phyloP scores from a whole-genome alignment of 1,284 basidiomycete species.

The Inonotus obliquus region DNA sequence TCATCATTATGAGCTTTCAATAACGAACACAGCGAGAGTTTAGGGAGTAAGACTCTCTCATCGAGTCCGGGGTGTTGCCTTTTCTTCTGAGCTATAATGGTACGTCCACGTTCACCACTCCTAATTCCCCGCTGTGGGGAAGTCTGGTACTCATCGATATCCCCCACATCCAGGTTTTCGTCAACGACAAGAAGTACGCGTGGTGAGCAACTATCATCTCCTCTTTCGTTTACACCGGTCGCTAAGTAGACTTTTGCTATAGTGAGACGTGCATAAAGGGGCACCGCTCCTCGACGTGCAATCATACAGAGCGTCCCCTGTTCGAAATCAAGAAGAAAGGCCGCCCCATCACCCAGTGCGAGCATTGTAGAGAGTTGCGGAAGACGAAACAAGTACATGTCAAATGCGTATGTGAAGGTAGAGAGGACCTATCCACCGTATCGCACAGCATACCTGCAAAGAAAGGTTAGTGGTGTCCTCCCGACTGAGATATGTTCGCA shows the following conservation, averaged over 20 bases:
- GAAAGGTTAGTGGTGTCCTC: conserved; percentile 47
- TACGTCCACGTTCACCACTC: conserved; percentile 4
- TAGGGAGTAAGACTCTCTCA: conserved; percentile 17
- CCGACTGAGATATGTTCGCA: conserved; percentile 43
- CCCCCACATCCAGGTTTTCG: conserved; percentile 51
- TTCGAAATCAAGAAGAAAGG: conserved; percentile 83
- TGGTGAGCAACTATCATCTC: conserved; percentile 44
- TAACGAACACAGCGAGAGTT: conserved; percentile 15
- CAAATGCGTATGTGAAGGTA: conserved; percentile 54
- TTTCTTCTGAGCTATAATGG: conserved; percentile 12
- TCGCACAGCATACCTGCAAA: conserved; percentile 35
- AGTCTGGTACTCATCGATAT: neutral
- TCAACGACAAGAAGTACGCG: conserved; percentile 78
- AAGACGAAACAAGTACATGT: conserved; percentile 73
- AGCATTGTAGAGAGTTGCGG: conserved; percentile 69
- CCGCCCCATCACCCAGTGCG: conserved; percentile 76
- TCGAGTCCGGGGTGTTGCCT: conserved; percentile 28
- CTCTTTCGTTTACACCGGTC: neutral
- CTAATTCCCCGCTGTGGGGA: neutral
- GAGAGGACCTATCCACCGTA: conserved; percentile 31
- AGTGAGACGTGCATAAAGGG: conserved; percentile 84
- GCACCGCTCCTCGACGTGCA: conserved; percentile 73
- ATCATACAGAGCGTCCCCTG: conserved; percentile 70
- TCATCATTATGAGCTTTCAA: conserved; percentile 1
- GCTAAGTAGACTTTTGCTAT: neutral